Evolutionary conservation across 495 filamentous ascomycete genomes (phyloP).

Genomic region (Annulohypoxylon nitens): DNA sequence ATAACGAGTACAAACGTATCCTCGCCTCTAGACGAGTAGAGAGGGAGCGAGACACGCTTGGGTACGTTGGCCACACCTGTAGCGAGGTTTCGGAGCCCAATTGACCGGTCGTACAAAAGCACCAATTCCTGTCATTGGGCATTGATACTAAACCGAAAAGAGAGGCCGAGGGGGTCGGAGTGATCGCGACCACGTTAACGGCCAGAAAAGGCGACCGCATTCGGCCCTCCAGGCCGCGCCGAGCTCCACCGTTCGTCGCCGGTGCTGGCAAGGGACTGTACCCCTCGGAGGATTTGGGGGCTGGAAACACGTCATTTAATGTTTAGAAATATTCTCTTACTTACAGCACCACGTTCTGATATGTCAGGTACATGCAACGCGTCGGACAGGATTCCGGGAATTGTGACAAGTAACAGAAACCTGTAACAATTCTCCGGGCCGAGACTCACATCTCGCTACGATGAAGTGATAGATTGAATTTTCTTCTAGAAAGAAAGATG

Average conservation of each 20-base stretch:
- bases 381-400: slow-evolving; percentile 40
- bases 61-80: slow-evolving; percentile 33
- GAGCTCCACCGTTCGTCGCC: slow-evolving; percentile 46
- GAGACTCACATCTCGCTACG: slow-evolving; percentile 1
- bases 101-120: slow-evolving; percentile 43
- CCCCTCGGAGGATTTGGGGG: slow-evolving; percentile 10
- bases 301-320: slow-evolving; percentile 41
- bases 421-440: slow-evolving; percentile 26
- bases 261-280: slow-evolving; percentile 26
- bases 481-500: neutral
- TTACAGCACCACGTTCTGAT: slow-evolving; percentile 49
- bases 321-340: slow-evolving; percentile 35
- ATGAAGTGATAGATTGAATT: slow-evolving; percentile 17
- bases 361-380: slow-evolving; percentile 50
- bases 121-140: slow-evolving; percentile 46
- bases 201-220: slow-evolving; percentile 46
- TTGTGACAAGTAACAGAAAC: slow-evolving; percentile 37
- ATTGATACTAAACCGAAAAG: slow-evolving; percentile 46
- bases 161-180: slow-evolving; percentile 33
- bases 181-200: slow-evolving; percentile 45
- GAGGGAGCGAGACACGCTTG: slow-evolving; percentile 16
- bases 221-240: slow-evolving; percentile 46
- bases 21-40: slow-evolving; percentile 16
- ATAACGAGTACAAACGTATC: slow-evolving; percentile 26
- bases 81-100: slow-evolving; percentile 39